These are phyloP conservation scores for Lactarius akahatsu DNA, from an alignment of 768 basidiomycete genomes.

Conservation along the genomic window DNA sequence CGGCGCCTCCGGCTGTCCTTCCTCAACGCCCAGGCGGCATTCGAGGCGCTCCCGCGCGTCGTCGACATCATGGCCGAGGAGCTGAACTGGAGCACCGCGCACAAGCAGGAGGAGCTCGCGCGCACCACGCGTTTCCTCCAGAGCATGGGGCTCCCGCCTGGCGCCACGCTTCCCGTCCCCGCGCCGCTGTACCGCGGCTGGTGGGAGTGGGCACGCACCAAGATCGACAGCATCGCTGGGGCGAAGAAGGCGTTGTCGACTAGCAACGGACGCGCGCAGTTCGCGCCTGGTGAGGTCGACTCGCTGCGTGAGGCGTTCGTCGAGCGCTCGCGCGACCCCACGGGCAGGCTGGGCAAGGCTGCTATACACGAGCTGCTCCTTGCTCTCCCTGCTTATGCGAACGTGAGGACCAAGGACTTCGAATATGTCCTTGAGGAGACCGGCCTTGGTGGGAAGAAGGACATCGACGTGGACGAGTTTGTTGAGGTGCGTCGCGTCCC, in stretches of 20 bases:
- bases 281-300: slow-evolving; percentile 52
- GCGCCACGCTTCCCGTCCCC: slow-evolving; percentile 10
- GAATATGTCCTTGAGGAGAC: slow-evolving; percentile 76
- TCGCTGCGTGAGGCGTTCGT: slow-evolving; percentile 43
- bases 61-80: slow-evolving; percentile 91
- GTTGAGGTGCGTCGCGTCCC: slow-evolving; percentile 60
- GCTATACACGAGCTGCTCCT: slow-evolving; percentile 38
- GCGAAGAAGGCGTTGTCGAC: slow-evolving; percentile 6
- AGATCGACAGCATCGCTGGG: slow-evolving; percentile 5
- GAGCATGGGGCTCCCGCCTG: slow-evolving; percentile 78
- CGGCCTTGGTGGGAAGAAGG: slow-evolving; percentile 54
- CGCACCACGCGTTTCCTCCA: slow-evolving; percentile 64
- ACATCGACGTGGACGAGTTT: slow-evolving; percentile 81
- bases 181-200: slow-evolving; percentile 14
- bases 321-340: slow-evolving; percentile 32
- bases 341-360: slow-evolving; percentile 41
- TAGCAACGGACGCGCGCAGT: slow-evolving; percentile 51
- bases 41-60: slow-evolving; percentile 81
- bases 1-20: slow-evolving; percentile 92
- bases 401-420: slow-evolving; percentile 59
- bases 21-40: slow-evolving; percentile 84
- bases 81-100: slow-evolving; percentile 66
- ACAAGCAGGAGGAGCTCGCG: slow-evolving; percentile 59
- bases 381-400: slow-evolving; percentile 52
- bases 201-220: slow-evolving; percentile 17